phyloP scores from a whole-genome alignment of 2,329 filamentous ascomycete genomes.

The Colletotrichum horii region DNA sequence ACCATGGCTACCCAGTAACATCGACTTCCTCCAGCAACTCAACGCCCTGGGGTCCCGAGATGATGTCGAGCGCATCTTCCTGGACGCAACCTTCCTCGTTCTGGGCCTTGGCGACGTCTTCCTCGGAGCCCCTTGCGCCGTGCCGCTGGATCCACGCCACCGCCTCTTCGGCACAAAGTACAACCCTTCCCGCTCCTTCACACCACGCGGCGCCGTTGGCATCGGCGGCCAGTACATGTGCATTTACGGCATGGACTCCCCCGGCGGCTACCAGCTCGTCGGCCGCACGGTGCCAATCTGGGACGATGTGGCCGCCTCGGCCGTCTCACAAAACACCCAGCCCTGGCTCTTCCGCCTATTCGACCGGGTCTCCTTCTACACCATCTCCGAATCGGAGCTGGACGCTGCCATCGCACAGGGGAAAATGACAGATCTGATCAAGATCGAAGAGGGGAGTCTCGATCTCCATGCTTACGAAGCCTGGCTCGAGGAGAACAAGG shows the following conservation, averaged over 20 bases:
- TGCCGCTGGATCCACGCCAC: constrained; percentile 39
- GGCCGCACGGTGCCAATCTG: constrained; percentile 39
- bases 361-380: constrained; percentile 37
- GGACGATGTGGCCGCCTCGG: constrained; percentile 26
- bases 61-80: constrained; percentile 29
- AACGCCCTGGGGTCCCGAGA: constrained; percentile 32
- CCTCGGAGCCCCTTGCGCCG: constrained; percentile 39
- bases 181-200: constrained; percentile 41
- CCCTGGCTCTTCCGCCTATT: constrained; percentile 36
- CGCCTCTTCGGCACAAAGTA: constrained; percentile 42
- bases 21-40: constrained; percentile 52
- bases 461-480: constrained; percentile 35
- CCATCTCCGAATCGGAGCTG: constrained; percentile 31
- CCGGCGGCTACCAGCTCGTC: constrained; percentile 42
- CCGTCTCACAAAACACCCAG: background rate
- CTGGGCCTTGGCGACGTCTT: constrained; percentile 45
- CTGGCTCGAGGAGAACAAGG: constrained; percentile 33
- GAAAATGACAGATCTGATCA: constrained; percentile 28
- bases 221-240: constrained; percentile 43
- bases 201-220: constrained; percentile 38
- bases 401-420: constrained; percentile 23
- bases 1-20: constrained; percentile 66
- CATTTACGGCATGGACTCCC: constrained; percentile 42
- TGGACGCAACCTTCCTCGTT: constrained; percentile 39
- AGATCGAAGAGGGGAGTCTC: constrained; percentile 29